Conservation (phyloP, 2,329 filamentous ascomycete genomes). For the Aureobasidium namibiae region DNA sequence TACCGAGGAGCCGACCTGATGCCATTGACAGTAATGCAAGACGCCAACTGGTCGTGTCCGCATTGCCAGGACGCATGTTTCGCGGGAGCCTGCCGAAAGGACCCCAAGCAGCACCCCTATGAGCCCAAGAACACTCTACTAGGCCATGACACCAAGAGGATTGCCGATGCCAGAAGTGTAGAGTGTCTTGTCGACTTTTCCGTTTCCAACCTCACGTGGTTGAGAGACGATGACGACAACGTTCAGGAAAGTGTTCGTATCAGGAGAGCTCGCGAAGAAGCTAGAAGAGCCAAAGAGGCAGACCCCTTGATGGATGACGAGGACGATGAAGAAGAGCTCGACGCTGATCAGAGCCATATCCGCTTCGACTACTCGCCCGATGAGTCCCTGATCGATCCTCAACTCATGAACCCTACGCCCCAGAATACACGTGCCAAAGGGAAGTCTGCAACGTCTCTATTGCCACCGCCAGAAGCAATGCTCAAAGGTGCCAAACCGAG, state of each 20-base stretch:
- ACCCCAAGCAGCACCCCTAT: conserved; percentile 64
- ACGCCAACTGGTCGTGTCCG: conserved; percentile 79
- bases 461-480: conserved; percentile 24
- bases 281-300: conserved; percentile 42
- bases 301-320: conserved; percentile 36
- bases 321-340: conserved; percentile 37
- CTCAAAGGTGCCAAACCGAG: conserved; percentile 19
- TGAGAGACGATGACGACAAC: conserved; percentile 48
- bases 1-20: conserved; percentile 87
- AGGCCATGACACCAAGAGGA: conserved; percentile 81
- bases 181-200: conserved; percentile 88
- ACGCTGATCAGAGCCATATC: conserved; percentile 28
- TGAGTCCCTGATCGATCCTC: conserved; percentile 25
- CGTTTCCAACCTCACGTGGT: conserved; percentile 77
- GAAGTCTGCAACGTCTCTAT: conserved; percentile 6
- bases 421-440: not conserved
- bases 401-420: conserved; percentile 16
- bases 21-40: conserved; percentile 73
- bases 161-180: conserved; percentile 85
- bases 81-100: conserved; percentile 67
- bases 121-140: conserved; percentile 79
- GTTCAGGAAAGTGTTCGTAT: conserved; percentile 29
- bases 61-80: conserved; percentile 82
- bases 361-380: conserved; percentile 36
- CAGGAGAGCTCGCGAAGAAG: conserved; percentile 43